Percentiles rank a stretch among this genome's conserved stretches.
phyloP scores from a whole-genome alignment of 2,329 filamentous ascomycete genomes.

The Talaromyces sp. region DNA sequence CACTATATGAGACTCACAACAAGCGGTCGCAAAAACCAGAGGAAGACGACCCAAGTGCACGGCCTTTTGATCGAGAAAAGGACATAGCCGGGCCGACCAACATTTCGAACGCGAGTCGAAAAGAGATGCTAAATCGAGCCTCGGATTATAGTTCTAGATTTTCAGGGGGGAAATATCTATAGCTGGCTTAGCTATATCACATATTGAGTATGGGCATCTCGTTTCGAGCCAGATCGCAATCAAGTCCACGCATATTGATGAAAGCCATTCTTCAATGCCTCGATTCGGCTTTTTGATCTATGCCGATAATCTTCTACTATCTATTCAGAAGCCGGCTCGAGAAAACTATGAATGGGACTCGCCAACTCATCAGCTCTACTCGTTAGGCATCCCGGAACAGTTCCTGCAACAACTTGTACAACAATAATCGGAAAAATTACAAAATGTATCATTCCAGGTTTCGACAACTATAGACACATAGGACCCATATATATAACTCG shows the following conservation, averaged over 20 bases:
- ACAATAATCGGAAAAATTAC: background rate
- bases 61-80: conserved; percentile 81
- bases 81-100: conserved; percentile 72
- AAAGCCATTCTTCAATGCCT: background rate
- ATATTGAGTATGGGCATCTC: background rate
- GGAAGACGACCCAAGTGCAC: conserved; percentile 80
- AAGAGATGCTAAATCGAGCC: conserved; percentile 69
- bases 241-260: background rate
- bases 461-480: background rate
- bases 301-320: background rate
- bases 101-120: conserved; percentile 65
- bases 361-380: too few relatives aligned
- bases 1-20: conserved; percentile 58
- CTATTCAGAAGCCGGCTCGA: background rate
- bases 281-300: background rate
- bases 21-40: conserved; percentile 35
- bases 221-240: too few relatives aligned
- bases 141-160: conserved; percentile 74
- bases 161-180: conserved; percentile 59
- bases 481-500: background rate
- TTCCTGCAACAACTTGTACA: background rate
- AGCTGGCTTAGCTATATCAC: background rate
- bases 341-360: too few relatives aligned
- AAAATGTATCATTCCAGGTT: background rate
- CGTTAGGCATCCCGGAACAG: background rate